Percentiles rank a stretch among this genome's conserved stretches.
phyloP scores from a whole-genome alignment of 371 early-diverging fungal genomes.

The Rhizopus stolonifer region DNA sequence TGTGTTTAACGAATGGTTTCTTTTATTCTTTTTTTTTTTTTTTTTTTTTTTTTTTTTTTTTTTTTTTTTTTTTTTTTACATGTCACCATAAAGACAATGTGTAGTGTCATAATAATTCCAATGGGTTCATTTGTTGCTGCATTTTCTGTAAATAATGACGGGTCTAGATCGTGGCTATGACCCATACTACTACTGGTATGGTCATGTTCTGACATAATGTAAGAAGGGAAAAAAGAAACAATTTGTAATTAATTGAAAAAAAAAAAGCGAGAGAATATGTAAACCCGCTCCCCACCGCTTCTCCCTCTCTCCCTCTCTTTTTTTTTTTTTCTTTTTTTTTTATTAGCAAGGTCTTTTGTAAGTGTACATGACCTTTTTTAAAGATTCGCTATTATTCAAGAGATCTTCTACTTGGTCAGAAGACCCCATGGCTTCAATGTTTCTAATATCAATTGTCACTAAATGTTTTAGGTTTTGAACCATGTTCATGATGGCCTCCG shows the following conservation, averaged over 20 bases:
- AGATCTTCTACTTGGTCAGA: conserved; percentile 4
- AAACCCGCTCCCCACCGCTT: no score
- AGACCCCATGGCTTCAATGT: conserved; percentile 12
- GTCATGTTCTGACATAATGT: conserved; percentile 30
- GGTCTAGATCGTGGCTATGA: conserved; percentile 44
- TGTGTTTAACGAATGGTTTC: no score
- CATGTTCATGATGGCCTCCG: conserved; percentile 8
- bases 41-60: no score
- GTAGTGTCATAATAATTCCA: conserved; percentile 47
- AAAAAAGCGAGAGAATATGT: no score
- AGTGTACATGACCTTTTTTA: conserved; percentile 15
- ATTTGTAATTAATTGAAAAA: background rate
- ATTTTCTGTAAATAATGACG: conserved; percentile 30
- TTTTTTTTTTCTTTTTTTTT: no score
- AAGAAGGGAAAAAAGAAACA: background rate
- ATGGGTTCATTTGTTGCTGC: conserved; percentile 52
- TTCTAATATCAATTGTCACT: conserved; percentile 19
- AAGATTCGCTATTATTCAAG: conserved; percentile 2
- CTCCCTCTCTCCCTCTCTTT: no score
- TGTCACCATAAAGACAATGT: conserved; percentile 43
- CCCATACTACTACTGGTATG: conserved; percentile 27
- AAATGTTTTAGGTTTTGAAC: conserved; percentile 5
- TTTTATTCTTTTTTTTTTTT: no score
- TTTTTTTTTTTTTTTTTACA: conserved; percentile 26
- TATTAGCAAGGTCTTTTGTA: conserved; percentile 9